Percentiles rank a stretch among this genome's conserved stretches.
Evolutionary conservation across 2,329 filamentous ascomycete species (phyloP).

Genomic region (Cladophialophora exuberans): DNA sequence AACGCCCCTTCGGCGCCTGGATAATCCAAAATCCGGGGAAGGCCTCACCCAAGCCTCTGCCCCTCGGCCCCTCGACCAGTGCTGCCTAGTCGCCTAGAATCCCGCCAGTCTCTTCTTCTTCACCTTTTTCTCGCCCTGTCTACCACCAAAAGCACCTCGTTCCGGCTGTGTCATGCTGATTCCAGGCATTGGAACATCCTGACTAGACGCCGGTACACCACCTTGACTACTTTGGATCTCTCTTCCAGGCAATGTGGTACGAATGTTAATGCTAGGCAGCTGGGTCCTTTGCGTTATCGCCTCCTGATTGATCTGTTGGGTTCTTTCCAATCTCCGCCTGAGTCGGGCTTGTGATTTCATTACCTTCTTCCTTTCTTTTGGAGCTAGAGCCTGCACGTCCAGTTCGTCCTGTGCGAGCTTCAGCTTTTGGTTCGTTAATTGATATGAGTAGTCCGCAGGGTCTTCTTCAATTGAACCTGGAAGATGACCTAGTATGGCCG

Average conservation of each 20-base stretch:
- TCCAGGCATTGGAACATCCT: neutral
- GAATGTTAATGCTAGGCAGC: conserved; percentile 19
- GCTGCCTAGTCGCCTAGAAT: conserved; percentile 20
- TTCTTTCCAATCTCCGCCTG: conserved; percentile 21
- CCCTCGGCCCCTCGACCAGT: neutral
- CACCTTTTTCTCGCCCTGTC: conserved; percentile 15
- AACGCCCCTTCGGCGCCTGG: conserved; percentile 15
- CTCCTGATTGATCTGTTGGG: conserved; percentile 16
- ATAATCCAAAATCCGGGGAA: conserved; percentile 30
- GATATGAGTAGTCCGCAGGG: conserved; percentile 27
- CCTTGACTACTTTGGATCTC: conserved; percentile 29
- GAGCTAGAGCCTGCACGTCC: conserved; percentile 23
- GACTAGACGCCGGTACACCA: conserved; percentile 18
- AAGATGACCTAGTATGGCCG: conserved; percentile 20
- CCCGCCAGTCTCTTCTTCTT: conserved; percentile 28
- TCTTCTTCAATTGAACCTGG: conserved; percentile 22
- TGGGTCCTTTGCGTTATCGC: conserved; percentile 16
- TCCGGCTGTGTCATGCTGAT: conserved; percentile 31
- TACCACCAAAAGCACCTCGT: conserved; percentile 27
- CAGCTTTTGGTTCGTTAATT: conserved; percentile 18
- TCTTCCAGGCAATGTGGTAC: conserved; percentile 12
- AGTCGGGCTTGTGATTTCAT: conserved; percentile 17
- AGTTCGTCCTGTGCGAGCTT: conserved; percentile 22
- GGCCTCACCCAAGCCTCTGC: neutral
- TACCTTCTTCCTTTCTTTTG: conserved; percentile 21